A percentile compares a stretch with the other conserved stretches of the same genome.
Conservation (phyloP, 768 basidiomycete species). For the Crassisporium funariophilum region DNA sequence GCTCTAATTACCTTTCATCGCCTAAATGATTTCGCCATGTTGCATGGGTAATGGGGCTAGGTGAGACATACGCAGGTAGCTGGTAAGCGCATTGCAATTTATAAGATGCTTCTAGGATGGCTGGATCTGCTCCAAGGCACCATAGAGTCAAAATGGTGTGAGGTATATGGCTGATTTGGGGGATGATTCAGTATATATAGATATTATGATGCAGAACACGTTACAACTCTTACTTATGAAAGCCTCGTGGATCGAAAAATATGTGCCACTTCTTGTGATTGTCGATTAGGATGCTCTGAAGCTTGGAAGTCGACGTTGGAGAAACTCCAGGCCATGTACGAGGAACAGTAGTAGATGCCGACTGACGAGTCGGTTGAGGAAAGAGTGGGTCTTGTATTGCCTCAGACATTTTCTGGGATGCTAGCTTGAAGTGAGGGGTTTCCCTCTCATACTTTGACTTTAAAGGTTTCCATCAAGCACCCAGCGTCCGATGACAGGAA, state of each 20-base stretch:
- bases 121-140: conserved; percentile 25
- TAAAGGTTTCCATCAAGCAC: too few species aligned
- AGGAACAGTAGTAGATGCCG: too few species aligned
- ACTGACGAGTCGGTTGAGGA: too few species aligned
- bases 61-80: conserved; percentile 38
- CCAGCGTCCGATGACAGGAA: too few species aligned
- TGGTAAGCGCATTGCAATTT: conserved; percentile 33
- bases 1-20: conserved; percentile 41
- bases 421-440: too few species aligned
- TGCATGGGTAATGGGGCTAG: conserved; percentile 39
- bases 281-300: conserved; percentile 16
- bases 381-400: too few species aligned
- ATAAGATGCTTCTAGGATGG: conserved; percentile 37
- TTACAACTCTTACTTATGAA: conserved; percentile 15
- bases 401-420: too few species aligned
- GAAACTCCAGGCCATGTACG: conserved; percentile 13
- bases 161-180: conserved; percentile 23
- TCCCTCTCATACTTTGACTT: too few species aligned
- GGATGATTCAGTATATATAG: too few species aligned
- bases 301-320: conserved; percentile 8
- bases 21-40: conserved; percentile 58
- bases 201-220: too few species aligned
- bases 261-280: conserved; percentile 19
- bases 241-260: conserved; percentile 16
- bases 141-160: conserved; percentile 25